These are phyloP conservation scores for Phyllosticta citriasiana DNA, from an alignment of 2,329 filamentous ascomycete genomes.

Conservation along the genomic window DNA sequence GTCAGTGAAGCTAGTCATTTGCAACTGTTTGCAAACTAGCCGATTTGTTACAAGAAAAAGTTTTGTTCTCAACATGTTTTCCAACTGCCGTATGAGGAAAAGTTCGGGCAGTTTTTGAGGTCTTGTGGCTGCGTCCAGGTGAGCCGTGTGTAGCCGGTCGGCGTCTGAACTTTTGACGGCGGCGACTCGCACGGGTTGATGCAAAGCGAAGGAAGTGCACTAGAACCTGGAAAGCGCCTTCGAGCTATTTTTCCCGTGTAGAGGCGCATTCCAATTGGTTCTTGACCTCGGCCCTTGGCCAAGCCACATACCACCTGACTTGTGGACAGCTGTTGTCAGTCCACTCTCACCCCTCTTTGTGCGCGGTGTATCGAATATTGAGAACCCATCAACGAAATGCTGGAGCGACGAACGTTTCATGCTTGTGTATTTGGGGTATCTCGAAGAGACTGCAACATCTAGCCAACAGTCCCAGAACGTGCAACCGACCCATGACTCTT, in stretches of 20 bases:
- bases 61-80: too few relatives aligned
- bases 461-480: constrained; percentile 1
- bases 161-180: background rate
- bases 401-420: background rate
- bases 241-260: background rate
- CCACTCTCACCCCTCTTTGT: background rate
- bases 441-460: constrained; percentile 8
- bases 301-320: background rate
- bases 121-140: too few relatives aligned
- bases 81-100: too few relatives aligned
- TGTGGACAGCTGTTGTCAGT: background rate
- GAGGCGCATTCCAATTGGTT: background rate
- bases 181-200: background rate
- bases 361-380: background rate
- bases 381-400: background rate
- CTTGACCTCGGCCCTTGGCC: background rate
- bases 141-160: background rate
- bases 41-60: too few relatives aligned
- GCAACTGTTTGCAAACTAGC: too few relatives aligned
- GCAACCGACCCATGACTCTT: background rate
- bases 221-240: background rate
- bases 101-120: too few relatives aligned
- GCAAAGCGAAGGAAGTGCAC: background rate
- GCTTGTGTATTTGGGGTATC: constrained; percentile 10
- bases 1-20: too few relatives aligned